phyloP scores from a whole-genome alignment of 2,329 filamentous ascomycete species.

The Penicillium hesseltinei region DNA sequence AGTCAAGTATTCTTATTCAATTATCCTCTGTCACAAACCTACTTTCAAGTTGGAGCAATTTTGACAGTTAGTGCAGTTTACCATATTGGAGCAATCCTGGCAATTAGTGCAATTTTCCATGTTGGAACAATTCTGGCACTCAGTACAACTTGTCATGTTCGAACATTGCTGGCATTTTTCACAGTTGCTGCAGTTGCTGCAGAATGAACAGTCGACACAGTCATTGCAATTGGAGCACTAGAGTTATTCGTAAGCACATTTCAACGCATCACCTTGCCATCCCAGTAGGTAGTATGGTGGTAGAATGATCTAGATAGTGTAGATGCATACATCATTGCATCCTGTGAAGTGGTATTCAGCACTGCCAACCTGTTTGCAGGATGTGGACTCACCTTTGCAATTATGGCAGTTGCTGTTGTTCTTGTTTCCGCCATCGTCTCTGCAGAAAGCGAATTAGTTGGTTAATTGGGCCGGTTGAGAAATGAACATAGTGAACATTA shows the following conservation, averaged over 20 bases:
- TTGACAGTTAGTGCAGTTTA: not conserved
- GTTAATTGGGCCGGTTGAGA: not conserved
- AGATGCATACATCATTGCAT: conserved; percentile 1
- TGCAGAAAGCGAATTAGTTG: not conserved
- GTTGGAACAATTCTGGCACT: not conserved
- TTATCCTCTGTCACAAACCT: not conserved
- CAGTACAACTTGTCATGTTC: not conserved
- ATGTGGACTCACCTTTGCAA: not conserved
- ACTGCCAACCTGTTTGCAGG: not conserved
- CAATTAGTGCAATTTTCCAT: not conserved
- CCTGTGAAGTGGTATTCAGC: not conserved
- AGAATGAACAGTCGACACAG: conserved; percentile 2
- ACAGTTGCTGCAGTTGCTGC: not conserved
- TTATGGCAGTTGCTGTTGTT: conserved; percentile 1
- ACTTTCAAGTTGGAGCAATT: conserved; percentile 1
- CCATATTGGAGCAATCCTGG: too few relatives aligned
- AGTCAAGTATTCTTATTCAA: not conserved
- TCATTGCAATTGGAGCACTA: conserved; percentile 1
- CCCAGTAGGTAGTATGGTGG: too few relatives aligned
- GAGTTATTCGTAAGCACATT: not conserved
- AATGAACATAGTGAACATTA: not conserved
- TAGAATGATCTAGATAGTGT: not conserved
- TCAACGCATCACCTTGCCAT: not conserved
- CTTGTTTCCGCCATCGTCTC: not conserved
- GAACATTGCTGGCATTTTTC: not conserved